phyloP scores from a whole-genome alignment of 1,284 basidiomycete species.

The Sporisorium exsertum region DNA sequence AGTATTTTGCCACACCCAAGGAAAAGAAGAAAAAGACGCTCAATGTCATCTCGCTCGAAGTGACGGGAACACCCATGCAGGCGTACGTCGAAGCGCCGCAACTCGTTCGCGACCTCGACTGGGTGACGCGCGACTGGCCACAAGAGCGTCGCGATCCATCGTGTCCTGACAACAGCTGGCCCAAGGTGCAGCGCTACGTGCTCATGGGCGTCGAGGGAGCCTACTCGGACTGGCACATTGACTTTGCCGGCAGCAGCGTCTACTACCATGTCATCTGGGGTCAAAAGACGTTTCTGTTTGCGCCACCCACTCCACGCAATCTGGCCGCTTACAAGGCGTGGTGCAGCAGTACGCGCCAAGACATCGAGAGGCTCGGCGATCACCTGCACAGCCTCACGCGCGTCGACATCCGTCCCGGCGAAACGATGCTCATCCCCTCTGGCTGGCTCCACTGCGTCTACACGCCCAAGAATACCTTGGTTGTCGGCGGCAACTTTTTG shows the following conservation, averaged over 20 bases:
- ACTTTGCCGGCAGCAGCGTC: conserved; percentile 58
- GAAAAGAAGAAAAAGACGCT: conserved; percentile 76
- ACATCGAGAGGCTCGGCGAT: conserved; percentile 89
- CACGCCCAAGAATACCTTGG: conserved; percentile 89
- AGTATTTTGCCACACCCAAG: conserved; percentile 80
- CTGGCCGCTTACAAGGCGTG: conserved; percentile 87
- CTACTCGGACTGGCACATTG: conserved; percentile 76
- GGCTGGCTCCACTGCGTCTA: conserved; percentile 98
- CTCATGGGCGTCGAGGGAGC: conserved; percentile 87
- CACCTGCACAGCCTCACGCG: conserved; percentile 87
- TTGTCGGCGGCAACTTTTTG: conserved; percentile 90
- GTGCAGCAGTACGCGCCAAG: conserved; percentile 80
- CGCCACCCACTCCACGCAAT: conserved; percentile 84
- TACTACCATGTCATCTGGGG: conserved; percentile 59
- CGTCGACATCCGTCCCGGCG: conserved; percentile 82
- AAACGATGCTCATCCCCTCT: conserved; percentile 78
- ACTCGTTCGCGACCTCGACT: conserved; percentile 81
- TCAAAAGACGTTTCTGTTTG: conserved; percentile 89
- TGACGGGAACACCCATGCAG: conserved; percentile 81
- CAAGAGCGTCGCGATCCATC: conserved; percentile 52
- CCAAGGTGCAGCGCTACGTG: conserved; percentile 95
- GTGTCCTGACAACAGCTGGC: conserved; percentile 73
- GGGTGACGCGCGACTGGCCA: conserved; percentile 97
- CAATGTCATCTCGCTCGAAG: conserved; percentile 89
- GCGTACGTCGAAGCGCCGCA: conserved; percentile 83